These are phyloP conservation scores for Alternaria sp. DNA, from an alignment of 2,329 filamentous ascomycete species.

Conservation along the genomic window DNA sequence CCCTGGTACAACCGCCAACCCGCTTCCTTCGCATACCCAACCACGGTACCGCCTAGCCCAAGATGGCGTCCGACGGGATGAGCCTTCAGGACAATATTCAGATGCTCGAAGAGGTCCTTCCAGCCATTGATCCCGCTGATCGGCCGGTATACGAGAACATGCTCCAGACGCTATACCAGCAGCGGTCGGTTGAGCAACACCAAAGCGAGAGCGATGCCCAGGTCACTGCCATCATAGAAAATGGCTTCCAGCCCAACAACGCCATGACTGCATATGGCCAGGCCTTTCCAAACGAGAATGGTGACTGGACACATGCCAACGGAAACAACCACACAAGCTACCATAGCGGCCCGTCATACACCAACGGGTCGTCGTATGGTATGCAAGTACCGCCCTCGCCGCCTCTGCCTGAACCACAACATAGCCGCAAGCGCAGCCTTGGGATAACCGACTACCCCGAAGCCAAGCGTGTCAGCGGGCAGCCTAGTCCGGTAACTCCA, in stretches of 20 bases:
- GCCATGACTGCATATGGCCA: background rate
- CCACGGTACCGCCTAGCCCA: background rate
- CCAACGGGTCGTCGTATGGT: background rate
- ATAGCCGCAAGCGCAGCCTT: conserved; percentile 35
- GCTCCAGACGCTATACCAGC: conserved; percentile 1
- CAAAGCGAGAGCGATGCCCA: background rate
- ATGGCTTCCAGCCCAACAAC: background rate
- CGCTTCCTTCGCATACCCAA: background rate
- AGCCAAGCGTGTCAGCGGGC: conserved; percentile 33
- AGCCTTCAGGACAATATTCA: conserved; percentile 5
- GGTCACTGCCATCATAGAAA: background rate
- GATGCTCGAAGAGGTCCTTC: conserved; percentile 5
- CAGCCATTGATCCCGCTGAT: background rate
- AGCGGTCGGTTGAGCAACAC: background rate
- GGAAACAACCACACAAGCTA: background rate
- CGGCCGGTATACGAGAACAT: conserved; percentile 5
- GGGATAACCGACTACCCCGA: conserved; percentile 26
- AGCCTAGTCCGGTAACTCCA: conserved; percentile 31
- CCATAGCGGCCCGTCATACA: background rate
- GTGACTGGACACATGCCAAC: background rate
- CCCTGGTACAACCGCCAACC: background rate
- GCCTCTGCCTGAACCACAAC: conserved; percentile 2
- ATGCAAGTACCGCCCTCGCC: conserved; percentile 2
- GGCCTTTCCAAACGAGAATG: background rate
- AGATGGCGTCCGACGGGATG: background rate